Base-by-base conservation (phyloP, 2,329 filamentous ascomycete species). In the Microascus cirrosus region DNA sequence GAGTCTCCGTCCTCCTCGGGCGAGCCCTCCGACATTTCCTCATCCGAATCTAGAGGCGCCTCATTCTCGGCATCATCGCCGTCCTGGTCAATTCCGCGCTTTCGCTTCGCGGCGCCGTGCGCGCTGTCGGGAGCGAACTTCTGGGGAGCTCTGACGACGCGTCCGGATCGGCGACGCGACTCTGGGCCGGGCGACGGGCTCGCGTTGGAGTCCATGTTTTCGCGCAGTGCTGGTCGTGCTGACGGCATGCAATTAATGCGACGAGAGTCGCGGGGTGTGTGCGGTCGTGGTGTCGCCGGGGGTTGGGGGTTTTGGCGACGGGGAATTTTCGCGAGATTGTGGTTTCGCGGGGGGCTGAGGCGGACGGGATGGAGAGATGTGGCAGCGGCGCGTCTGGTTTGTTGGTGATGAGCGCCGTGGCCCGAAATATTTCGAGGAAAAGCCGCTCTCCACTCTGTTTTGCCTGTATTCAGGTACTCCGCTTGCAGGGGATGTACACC, bases 91-190 rank as follows among this genome's bases (percentile, higher is more conserved):
- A 77, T 75, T 57, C 68, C 73, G 62, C 80, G 77, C 71, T 86
- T 86, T 69, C 83, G 79, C 71, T 85, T 86, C 55, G 76, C 67
- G 53, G 71, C 64, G 57, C 73, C 66, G 63, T 75, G 63, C 50
- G 67, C 59, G 57, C 66, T 60, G 60, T 84, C 78, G 58, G 81
- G 78, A 59, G 74, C 74, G 70, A 83, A 86, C 68, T 85, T 85
- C 66, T 78, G 69, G 53, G 83, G 82, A 39, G 74, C 76, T 66
- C 75, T 81, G 61, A 82, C 77, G 74, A 84, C 83, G 81, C 83
- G 83, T 82, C 83, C 82, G 42, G 85, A 88, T 63, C 83, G 82
- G 70, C 85, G 84, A 77, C 80, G 79, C 71, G 77, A 75, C 66
- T 77, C 74, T 61, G 74, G 73, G 58, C 79, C 77, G 61, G 79